Conservation (phyloP, 495 filamentous ascomycete species). For the Pyrenula aspistea region DNA sequence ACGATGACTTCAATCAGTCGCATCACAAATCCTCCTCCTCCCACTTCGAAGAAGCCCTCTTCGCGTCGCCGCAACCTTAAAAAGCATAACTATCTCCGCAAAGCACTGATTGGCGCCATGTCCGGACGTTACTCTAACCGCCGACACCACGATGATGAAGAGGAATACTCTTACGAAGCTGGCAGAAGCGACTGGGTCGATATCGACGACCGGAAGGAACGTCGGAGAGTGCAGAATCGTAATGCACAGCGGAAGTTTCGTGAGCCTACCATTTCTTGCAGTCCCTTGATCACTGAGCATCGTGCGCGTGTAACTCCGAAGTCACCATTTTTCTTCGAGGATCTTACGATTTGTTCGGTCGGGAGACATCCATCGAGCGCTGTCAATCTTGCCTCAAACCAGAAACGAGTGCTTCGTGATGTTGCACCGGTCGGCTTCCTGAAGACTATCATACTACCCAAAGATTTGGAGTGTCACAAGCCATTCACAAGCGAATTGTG, state of each 20-base stretch:
- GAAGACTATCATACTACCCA: too few relatives aligned
- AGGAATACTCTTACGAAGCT: background rate
- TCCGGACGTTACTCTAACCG: background rate
- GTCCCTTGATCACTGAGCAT: too few relatives aligned
- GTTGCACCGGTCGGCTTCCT: too few relatives aligned
- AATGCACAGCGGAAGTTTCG: conserved; percentile 98
- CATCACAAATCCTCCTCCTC: background rate
- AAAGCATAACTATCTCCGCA: background rate
- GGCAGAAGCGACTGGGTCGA: conserved; percentile 72
- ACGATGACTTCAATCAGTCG: background rate
- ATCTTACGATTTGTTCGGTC: too few relatives aligned
- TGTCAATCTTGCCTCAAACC: too few relatives aligned
- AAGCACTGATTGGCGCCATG: background rate
- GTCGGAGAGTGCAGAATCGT: conserved; percentile 89
- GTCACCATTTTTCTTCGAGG: too few relatives aligned
- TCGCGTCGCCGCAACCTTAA: background rate
- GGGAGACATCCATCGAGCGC: too few relatives aligned
- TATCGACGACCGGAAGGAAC: conserved; percentile 92
- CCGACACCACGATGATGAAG: background rate
- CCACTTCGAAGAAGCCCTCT: background rate
- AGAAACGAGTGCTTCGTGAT: too few relatives aligned
- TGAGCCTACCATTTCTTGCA: too few relatives aligned
- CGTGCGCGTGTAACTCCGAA: too few relatives aligned
- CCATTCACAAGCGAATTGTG: too few relatives aligned
- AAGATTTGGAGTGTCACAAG: too few relatives aligned